These are phyloP conservation scores for Fusarium sp. DNA, from an alignment of 2,329 filamentous ascomycete species.

Conservation along the genomic window DNA sequence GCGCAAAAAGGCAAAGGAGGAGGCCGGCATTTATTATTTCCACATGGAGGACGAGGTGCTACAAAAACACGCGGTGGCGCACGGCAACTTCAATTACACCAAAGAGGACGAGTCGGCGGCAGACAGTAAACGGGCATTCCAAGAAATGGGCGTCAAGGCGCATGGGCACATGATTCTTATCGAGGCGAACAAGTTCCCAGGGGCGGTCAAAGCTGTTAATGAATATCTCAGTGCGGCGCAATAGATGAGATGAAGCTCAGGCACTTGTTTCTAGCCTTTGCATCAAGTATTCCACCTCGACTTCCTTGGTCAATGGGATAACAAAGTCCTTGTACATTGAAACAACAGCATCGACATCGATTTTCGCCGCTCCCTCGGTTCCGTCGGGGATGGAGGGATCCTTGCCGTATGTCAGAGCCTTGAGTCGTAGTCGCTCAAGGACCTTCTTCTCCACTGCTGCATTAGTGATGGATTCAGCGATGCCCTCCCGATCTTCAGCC, in stretches of 20 bases:
- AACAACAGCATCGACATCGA: slow-evolving; percentile 91
- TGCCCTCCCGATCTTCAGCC: slow-evolving; percentile 79
- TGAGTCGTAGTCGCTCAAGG: slow-evolving; percentile 83
- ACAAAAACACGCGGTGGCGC: slow-evolving; percentile 76
- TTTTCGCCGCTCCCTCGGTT: slow-evolving; percentile 74
- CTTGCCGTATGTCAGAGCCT: slow-evolving; percentile 92
- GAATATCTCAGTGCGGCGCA: slow-evolving; percentile 73
- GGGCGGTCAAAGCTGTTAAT: slow-evolving; percentile 77
- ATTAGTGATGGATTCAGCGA: slow-evolving; percentile 92
- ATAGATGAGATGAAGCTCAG: slow-evolving; percentile 46
- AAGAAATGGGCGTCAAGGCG: slow-evolving; percentile 88
- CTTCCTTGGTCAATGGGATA: slow-evolving; percentile 96
- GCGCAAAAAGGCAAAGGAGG: slow-evolving; percentile 72
- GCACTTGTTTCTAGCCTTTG: slow-evolving; percentile 73
- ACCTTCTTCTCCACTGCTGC: slow-evolving; percentile 90
- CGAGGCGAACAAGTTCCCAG: slow-evolving; percentile 79
- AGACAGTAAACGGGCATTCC: slow-evolving; percentile 94
- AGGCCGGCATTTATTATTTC: slow-evolving; percentile 82
- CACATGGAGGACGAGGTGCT: slow-evolving; percentile 95
- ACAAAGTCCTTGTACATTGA: slow-evolving; percentile 92
- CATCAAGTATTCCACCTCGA: slow-evolving; percentile 98
- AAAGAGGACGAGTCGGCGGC: slow-evolving; percentile 83
- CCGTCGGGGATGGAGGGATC: slow-evolving; percentile 76
- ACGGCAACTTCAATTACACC: slow-evolving; percentile 79
- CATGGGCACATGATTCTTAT: slow-evolving; percentile 88